Conservation (phyloP, 2,329 filamentous ascomycete genomes). For the Byssothecium circinans region DNA sequence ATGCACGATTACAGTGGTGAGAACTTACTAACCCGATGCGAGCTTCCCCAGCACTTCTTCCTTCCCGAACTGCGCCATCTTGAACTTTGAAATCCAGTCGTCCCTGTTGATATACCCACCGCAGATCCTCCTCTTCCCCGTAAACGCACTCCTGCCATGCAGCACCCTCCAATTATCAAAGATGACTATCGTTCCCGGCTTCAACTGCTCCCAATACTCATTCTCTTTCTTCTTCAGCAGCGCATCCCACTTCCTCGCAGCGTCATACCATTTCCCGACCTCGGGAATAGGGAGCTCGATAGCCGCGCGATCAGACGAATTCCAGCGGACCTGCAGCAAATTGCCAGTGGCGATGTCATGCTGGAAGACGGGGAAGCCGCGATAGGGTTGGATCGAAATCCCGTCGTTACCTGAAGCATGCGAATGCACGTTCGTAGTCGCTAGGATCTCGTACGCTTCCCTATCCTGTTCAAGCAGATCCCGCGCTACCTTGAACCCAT, state of each 20-base stretch:
- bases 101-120: slow-evolving; percentile 66
- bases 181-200: slow-evolving; percentile 79
- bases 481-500: slow-evolving; percentile 75
- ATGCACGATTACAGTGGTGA: neutral
- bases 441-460: slow-evolving; percentile 61
- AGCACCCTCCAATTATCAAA: slow-evolving; percentile 97
- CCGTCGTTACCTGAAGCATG: slow-evolving; percentile 88
- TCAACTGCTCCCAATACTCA: slow-evolving; percentile 79
- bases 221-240: slow-evolving; percentile 66
- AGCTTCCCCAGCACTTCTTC: slow-evolving; percentile 18
- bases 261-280: slow-evolving; percentile 72
- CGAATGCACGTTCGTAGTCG: slow-evolving; percentile 63
- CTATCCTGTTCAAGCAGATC: slow-evolving; percentile 59
- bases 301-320: slow-evolving; percentile 82
- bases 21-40: slow-evolving; percentile 8
- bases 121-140: slow-evolving; percentile 82
- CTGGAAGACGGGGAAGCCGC: slow-evolving; percentile 71
- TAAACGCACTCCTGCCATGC: slow-evolving; percentile 82
- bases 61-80: slow-evolving; percentile 20
- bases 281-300: slow-evolving; percentile 58
- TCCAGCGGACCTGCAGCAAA: slow-evolving; percentile 79
- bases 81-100: slow-evolving; percentile 26
- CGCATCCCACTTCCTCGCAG: slow-evolving; percentile 72
- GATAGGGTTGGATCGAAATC: slow-evolving; percentile 74
- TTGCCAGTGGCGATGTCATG: slow-evolving; percentile 50